Evolutionary conservation across 2,329 filamentous ascomycete species (phyloP).

Genomic region (Cordyceps cateniannulata): DNA sequence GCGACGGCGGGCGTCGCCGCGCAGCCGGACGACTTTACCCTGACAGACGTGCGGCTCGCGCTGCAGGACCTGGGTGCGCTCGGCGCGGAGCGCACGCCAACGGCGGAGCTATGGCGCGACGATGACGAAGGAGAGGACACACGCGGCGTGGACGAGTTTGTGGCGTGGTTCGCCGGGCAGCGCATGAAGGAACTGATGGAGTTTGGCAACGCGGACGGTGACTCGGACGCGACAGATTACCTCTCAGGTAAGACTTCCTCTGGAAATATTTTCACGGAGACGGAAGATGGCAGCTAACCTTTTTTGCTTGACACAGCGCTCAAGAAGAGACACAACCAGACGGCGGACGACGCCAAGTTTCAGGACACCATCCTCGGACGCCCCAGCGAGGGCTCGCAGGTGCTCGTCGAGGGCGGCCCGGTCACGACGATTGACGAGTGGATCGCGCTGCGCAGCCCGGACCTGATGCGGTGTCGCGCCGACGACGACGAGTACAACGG

Average conservation of each 20-base stretch:
- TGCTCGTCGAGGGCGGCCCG: slow-evolving; percentile 71
- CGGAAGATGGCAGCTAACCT: neutral
- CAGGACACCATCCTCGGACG: slow-evolving; percentile 78
- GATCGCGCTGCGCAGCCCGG: slow-evolving; percentile 25
- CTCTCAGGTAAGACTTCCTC: slow-evolving; percentile 47
- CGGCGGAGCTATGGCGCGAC: slow-evolving; percentile 62
- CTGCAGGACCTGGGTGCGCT: slow-evolving; percentile 75
- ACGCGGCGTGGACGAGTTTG: slow-evolving; percentile 69
- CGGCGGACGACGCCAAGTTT: slow-evolving; percentile 79
- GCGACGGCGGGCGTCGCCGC: slow-evolving; percentile 18
- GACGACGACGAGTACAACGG: slow-evolving; percentile 6
- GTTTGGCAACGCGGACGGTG: slow-evolving; percentile 66
- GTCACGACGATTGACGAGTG: slow-evolving; percentile 31
- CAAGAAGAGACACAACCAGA: slow-evolving; percentile 90
- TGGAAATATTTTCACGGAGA: too few species aligned
- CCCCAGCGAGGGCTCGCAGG: slow-evolving; percentile 59
- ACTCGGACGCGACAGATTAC: slow-evolving; percentile 62
- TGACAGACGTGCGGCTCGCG: slow-evolving; percentile 80
- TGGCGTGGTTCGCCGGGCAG: slow-evolving; percentile 70
- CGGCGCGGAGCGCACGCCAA: slow-evolving; percentile 57
- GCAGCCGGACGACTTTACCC: slow-evolving; percentile 36
- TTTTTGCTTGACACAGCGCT: slow-evolving; percentile 47
- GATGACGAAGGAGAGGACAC: slow-evolving; percentile 78
- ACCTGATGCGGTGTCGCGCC: neutral
- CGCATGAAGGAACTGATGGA: slow-evolving; percentile 74